Base-by-base conservation (phyloP, 2,329 filamentous ascomycete genomes). In the Dothistroma pini region DNA sequence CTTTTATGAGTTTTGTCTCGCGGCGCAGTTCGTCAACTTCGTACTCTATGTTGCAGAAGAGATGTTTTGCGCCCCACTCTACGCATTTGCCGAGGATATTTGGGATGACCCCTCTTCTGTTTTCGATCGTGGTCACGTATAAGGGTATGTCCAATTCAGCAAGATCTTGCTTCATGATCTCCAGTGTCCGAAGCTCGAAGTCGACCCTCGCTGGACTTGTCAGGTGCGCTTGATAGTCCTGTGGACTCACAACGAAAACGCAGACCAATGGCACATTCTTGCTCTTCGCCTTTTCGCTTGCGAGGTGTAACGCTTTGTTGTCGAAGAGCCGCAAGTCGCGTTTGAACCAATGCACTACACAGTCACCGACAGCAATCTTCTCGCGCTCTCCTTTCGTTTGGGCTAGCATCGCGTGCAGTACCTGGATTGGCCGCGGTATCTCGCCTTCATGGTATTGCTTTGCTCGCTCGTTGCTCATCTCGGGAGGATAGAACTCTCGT, bases 331-430 rank as follows among this genome's bases (percentile, higher is more conserved):
- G 83, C 55, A 96, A 76, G 73, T 96, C 93, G 70, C 84, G 86
- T 76, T 95, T 96, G 79, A 93, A 96, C 92, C 92, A 96, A 75
- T 96, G 90, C 0, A 96, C 84, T 0, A 96, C 88, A 0, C 87
- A 85, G 29, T 84, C 78, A 32, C 84, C 83, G 0, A 81, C 77
- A 1, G 76, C 63, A 12, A 89, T 81, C 1, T 77, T 74, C 31
- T 80, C 77, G 9, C 89, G 82, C 38, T 76, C 73, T 0, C 75
- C 68, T 2, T 80, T 75, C 0, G 91, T 95, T 1, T 86, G 83
- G 25, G 80, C 72, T 5, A 92, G 79, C 0, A 87, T 86, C 0
- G 78, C 73, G 6, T 85, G 73, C 1, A 96, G 80, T 0, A 83
- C 75, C 68, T 92, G 86, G 21, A 96, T 89, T 0, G 92, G 93